Conservation (phyloP, 176 grass and related monocot species). For the Saccharum officinarum region DNA sequence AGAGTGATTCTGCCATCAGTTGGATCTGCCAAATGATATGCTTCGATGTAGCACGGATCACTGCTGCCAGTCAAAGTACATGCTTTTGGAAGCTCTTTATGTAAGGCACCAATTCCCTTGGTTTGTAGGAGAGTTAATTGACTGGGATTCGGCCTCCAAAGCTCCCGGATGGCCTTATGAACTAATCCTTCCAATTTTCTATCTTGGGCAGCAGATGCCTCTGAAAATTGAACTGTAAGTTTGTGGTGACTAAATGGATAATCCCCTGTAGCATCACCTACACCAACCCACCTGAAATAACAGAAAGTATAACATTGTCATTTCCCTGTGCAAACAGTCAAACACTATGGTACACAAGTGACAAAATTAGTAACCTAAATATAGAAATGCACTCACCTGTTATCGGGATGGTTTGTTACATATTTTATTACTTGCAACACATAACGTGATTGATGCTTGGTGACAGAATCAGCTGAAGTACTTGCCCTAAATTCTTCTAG, state of each 20-base stretch:
- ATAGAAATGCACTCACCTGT: slow-evolving; percentile 60
- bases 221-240: slow-evolving; percentile 91
- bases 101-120: slow-evolving; percentile 69
- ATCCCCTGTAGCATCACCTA: slow-evolving; percentile 90
- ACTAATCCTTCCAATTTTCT: slow-evolving; percentile 98
- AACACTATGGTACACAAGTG: slow-evolving; percentile 1
- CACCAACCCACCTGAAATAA: slow-evolving; percentile 84
- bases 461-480: slow-evolving; percentile 79
- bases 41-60: slow-evolving; percentile 97
- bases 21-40: slow-evolving; percentile 91
- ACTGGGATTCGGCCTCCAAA: slow-evolving; percentile 79
- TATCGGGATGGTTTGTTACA: slow-evolving; percentile 79
- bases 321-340: slow-evolving; percentile 2
- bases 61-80: slow-evolving; percentile 71
- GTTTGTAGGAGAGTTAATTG: slow-evolving; percentile 82
- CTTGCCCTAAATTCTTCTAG: slow-evolving; percentile 85
- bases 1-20: slow-evolving; percentile 90
- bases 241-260: slow-evolving; percentile 99
- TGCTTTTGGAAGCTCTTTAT: slow-evolving; percentile 90
- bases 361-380: slow-evolving; percentile 4
- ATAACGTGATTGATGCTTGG: slow-evolving; percentile 94
- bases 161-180: slow-evolving; percentile 94
- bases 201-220: slow-evolving; percentile 85
- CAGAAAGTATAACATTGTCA: slow-evolving; percentile 16
- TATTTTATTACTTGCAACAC: slow-evolving; percentile 94